Conservation (phyloP, 2,329 filamentous ascomycete species). For the Fusarium secorum region DNA sequence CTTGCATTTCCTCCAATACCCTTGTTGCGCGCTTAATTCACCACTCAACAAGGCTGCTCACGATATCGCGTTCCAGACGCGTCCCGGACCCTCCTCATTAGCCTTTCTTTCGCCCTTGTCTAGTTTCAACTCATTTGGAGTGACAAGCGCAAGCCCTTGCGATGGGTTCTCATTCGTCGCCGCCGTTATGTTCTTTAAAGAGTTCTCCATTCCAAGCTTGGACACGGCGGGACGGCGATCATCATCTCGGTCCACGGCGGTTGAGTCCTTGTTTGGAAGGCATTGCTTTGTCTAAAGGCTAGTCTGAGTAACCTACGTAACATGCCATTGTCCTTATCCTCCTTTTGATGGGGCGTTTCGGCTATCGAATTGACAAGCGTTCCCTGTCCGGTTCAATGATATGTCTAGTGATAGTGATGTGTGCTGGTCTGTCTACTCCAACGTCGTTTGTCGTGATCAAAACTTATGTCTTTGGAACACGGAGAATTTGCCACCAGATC, state of each 20-base stretch:
- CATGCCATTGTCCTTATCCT: background rate
- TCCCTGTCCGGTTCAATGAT: background rate
- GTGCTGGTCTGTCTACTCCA: background rate
- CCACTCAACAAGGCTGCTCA: slow-evolving; percentile 18
- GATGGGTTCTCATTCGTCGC: slow-evolving; percentile 26
- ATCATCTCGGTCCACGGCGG: slow-evolving; percentile 25
- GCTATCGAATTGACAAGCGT: slow-evolving; percentile 12
- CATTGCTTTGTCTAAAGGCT: slow-evolving; percentile 7
- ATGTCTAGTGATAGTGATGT: background rate
- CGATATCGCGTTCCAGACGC: slow-evolving; percentile 31
- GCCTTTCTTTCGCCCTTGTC: slow-evolving; percentile 24
- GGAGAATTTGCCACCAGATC: background rate
- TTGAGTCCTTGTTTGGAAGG: slow-evolving; percentile 5
- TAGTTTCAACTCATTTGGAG: slow-evolving; percentile 10
- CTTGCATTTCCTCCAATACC: slow-evolving; percentile 16
- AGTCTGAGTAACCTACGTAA: background rate
- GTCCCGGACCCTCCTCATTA: slow-evolving; percentile 22
- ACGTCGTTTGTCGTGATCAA: background rate
- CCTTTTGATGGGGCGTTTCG: slow-evolving; percentile 6
- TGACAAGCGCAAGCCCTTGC: slow-evolving; percentile 22
- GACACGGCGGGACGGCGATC: slow-evolving; percentile 27
- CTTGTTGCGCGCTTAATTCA: slow-evolving; percentile 36
- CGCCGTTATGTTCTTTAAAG: slow-evolving; percentile 1
- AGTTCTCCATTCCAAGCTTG: slow-evolving; percentile 8
- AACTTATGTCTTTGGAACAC: background rate